These are phyloP conservation scores for Picea engelmannii DNA, from an alignment of 83 land plant species.

Conservation along the genomic window DNA sequence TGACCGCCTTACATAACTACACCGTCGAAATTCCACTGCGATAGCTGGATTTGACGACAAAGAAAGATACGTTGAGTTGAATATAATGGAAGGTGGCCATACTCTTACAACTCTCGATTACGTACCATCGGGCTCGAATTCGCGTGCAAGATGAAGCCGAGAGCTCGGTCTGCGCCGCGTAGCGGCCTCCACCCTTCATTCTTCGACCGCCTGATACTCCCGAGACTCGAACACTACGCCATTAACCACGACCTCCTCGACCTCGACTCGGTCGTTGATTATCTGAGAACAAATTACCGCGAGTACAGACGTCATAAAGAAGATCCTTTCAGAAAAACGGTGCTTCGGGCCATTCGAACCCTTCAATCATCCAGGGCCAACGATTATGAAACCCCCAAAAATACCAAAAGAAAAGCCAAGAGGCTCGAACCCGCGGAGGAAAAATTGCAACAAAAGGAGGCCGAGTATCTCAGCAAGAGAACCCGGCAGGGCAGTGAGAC, in stretches of 20 bases:
- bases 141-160: too few species aligned
- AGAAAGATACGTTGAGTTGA: too few species aligned
- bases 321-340: conserved; percentile 47
- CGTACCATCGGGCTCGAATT: too few species aligned
- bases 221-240: conserved; percentile 34
- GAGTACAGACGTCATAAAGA: conserved; percentile 59
- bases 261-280: conserved; percentile 37
- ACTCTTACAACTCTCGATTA: too few species aligned
- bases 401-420: neutral
- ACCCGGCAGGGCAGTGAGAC: conserved; percentile 6
- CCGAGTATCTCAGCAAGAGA: conserved; percentile 7
- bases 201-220: conserved; percentile 26
- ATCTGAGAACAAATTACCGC: conserved; percentile 49
- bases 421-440: conserved; percentile 1
- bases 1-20: too few species aligned
- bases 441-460: conserved; percentile 20
- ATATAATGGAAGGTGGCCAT: too few species aligned
- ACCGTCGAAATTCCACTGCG: too few species aligned
- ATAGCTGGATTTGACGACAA: too few species aligned
- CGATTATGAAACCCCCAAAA: neutral
- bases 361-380: conserved; percentile 10
- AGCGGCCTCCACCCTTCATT: too few species aligned
- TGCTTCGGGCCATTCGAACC: conserved; percentile 25
- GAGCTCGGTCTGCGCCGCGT: too few species aligned
- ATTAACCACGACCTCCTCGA: conserved; percentile 28